phyloP scores from a whole-genome alignment of 148 eudicot genomes.

The Heliosperma pusillum region DNA sequence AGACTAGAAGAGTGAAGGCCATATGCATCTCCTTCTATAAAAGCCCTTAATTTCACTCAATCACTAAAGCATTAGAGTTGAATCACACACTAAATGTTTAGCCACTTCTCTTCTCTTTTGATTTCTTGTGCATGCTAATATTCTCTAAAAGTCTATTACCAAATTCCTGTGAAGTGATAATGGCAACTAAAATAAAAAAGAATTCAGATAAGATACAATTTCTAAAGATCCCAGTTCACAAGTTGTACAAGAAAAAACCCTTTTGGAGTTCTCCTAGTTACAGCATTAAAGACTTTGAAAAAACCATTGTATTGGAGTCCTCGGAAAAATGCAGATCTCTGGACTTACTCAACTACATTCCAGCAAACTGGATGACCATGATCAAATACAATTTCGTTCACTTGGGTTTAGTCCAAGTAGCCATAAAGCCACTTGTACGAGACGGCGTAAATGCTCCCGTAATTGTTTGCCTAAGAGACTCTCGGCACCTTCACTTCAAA shows the following conservation, averaged over 20 bases:
- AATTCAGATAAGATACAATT: conserved; percentile 5
- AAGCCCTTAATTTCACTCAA: background rate
- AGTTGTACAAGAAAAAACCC: conserved; percentile 12
- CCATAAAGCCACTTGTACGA: conserved; percentile 12
- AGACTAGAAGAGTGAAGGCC: too few species aligned
- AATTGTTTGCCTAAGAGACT: conserved; percentile 23
- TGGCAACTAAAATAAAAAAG: background rate
- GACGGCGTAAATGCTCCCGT: conserved; percentile 19
- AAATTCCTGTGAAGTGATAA: too few species aligned
- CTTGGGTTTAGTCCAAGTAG: conserved; percentile 21
- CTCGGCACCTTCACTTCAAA: conserved; percentile 5
- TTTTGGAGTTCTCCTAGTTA: conserved; percentile 14
- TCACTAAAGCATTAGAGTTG: too few species aligned
- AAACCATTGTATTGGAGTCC: conserved; percentile 6
- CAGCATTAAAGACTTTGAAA: conserved; percentile 10
- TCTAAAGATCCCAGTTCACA: conserved; percentile 1
- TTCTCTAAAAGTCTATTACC: too few species aligned
- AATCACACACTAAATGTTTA: too few species aligned
- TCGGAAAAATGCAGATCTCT: background rate
- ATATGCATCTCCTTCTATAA: background rate
- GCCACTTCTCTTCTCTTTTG: too few species aligned
- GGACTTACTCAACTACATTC: background rate
- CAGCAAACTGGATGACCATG: background rate
- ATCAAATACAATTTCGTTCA: conserved; percentile 15
- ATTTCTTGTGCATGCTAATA: too few species aligned